A percentile compares a stretch with the other conserved stretches of the same genome.
Conservation (phyloP, 768 basidiomycete species). For the Lactarius sp. region DNA sequence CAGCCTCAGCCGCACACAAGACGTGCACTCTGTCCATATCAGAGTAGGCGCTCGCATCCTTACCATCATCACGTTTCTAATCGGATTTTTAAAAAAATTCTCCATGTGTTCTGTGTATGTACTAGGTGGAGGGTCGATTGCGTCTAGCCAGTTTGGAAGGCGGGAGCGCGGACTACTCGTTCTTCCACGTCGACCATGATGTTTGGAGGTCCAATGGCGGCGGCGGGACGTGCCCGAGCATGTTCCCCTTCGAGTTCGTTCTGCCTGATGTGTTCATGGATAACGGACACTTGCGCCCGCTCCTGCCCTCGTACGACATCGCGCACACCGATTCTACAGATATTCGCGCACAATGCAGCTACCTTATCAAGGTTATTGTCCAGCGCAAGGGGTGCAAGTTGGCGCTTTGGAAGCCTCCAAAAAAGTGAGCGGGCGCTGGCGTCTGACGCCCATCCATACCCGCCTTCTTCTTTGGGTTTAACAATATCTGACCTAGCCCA, state of each 20-base stretch:
- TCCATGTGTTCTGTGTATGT: background rate
- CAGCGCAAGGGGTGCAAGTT: conserved; percentile 38
- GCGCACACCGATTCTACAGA: conserved; percentile 35
- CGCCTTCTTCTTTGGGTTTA: background rate
- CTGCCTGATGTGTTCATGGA: conserved; percentile 18
- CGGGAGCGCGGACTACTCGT: background rate
- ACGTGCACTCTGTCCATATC: conserved; percentile 40
- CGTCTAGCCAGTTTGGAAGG: conserved; percentile 22
- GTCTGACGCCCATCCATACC: background rate
- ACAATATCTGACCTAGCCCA: background rate
- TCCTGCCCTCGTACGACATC: conserved; percentile 46
- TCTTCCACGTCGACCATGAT: conserved; percentile 18
- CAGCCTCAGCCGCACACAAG: conserved; percentile 37
- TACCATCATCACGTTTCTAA: background rate
- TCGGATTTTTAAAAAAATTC: background rate
- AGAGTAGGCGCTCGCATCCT: conserved; percentile 35
- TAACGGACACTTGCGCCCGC: conserved; percentile 16
- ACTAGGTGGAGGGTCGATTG: conserved; percentile 28
- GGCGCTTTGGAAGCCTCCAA: conserved; percentile 42
- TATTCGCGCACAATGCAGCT: conserved; percentile 36
- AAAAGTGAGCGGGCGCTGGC: conserved; percentile 37
- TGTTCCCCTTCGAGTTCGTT: conserved; percentile 39
- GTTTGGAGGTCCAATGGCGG: conserved; percentile 23
- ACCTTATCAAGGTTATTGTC: conserved; percentile 42
- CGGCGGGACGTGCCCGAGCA: conserved; percentile 31